Base-by-base conservation (phyloP, 495 filamentous ascomycete species). In the Aspergillus ostianus region DNA sequence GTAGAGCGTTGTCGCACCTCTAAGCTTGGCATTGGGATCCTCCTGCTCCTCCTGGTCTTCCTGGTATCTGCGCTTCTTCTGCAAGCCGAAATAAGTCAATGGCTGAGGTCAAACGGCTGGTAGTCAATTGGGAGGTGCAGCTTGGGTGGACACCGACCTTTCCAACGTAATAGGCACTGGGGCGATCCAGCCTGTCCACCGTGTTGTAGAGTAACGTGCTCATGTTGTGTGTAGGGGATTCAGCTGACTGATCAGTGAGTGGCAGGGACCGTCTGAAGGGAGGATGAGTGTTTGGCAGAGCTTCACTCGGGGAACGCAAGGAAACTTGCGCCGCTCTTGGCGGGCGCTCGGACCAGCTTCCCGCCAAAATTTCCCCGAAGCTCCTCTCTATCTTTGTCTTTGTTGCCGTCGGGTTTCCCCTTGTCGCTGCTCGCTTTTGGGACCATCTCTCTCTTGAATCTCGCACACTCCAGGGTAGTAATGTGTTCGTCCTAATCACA, bases 1-100 rank as follows among this genome's bases (percentile, higher is more conserved):
- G 63, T 98, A 98, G 68, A 98, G 90, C 5, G 94, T 98, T 12
- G 94, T 90, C 46, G 94, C 92, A 71, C 94, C 84, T 61, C 82
- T 87, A 59, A 98, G 79, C 47, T 90, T 88, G 56, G 95, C 90
- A 30, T 86, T 84, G 8, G 82, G 75, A 4, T 77, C 75, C 47
- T 87, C 83, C 47, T 83, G 78, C 48, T 73, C 77, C 53, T 90
- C 85, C 30, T 80, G 77, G 7, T 86, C 81, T 32, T 88, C 76
- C 46, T 77, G 71, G 51, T 81, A 82, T 65, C 79, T 83, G 80
- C 88, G 77, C 73, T 83, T 75, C 77, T 89, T 86, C 66, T 89
- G 89, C 87, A 92, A 67, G 13, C n/a, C 46, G 20, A 27, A 46
- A 46, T 53, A 54, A 57, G 58, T 62, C 32, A 57, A 55, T 63